These are phyloP conservation scores for Dactylellina drechsleri DNA, from an alignment of 2,329 filamentous ascomycete species.

Conservation along the genomic window DNA sequence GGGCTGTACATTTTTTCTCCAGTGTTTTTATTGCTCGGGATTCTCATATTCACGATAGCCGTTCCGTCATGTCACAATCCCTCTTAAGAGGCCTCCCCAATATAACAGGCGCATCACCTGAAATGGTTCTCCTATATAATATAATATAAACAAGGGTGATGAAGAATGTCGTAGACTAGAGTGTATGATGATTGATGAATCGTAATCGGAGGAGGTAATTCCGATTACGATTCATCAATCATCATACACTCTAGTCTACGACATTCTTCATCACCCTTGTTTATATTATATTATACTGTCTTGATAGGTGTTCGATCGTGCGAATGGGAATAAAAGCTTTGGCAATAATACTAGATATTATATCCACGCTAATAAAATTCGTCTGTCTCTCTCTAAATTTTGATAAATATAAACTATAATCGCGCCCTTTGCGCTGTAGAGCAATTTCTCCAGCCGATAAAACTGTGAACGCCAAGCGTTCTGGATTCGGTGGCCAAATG, in stretches of 20 bases:
- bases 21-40: constrained; percentile 47
- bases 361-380: constrained; percentile 19
- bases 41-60: constrained; percentile 48
- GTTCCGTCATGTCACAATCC: constrained; percentile 50
- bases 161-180: constrained; percentile 44
- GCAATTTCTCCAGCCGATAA: too few species aligned
- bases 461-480: background rate
- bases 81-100: constrained; percentile 31
- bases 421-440: too few species aligned
- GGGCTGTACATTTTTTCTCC: constrained; percentile 55
- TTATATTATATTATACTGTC: constrained; percentile 55
- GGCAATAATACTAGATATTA: constrained; percentile 54
- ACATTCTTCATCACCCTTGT: constrained; percentile 45
- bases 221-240: constrained; percentile 39
- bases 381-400: too few species aligned
- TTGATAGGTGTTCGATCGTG: constrained; percentile 50
- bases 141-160: constrained; percentile 51
- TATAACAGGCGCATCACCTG: constrained; percentile 47
- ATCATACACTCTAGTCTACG: constrained; percentile 41
- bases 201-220: too few species aligned
- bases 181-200: constrained; percentile 34
- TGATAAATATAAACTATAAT: too few species aligned
- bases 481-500: constrained; percentile 40
- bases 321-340: constrained; percentile 54
- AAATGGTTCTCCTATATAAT: constrained; percentile 48